Evolutionary conservation across 2,329 filamentous ascomycete species (phyloP), one percentile per base, ranked within the genome.

Genomic region (Westerdykella aurantiaca): DNA sequence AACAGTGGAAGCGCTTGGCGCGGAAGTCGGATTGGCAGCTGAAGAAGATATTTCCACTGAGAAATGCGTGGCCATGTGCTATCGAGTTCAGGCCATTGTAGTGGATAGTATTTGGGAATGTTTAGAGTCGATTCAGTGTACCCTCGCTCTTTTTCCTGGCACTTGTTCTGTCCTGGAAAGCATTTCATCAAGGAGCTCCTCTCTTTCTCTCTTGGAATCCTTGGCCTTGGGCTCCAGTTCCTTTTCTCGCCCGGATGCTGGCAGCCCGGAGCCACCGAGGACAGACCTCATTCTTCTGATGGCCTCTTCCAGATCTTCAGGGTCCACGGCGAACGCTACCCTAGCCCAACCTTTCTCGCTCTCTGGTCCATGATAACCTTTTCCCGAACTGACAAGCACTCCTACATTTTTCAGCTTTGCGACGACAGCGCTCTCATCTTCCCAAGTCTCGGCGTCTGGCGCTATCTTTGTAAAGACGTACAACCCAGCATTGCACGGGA

Each of bases 1-100:
- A 31, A 1, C 42, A 69, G 34, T 69, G 66, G 66, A 38, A 33
- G 16, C n/a, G 23, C 2, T 43, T 70, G 23, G 65, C 60, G 1
- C 37, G 44, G 6, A n/a, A 37, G 4, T 39, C 59, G 6, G 67
- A 62, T 0, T 69, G 67, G 67, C 38, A 38, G 3, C 6, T 69
- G 2, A 37, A 16, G 6, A 47, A 37, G 16, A 46, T 60, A 7
- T 43, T 38, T 21, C 31, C 40, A 6, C 39, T 60, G 22, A 35
- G 56, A 13, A 56, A 56, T 40, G 52, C 50, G 4, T 61, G 58
- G 58, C 38, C 43, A 9, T 43, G 39, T 18, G 55, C 57, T 4
- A 55, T 60, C 41, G 56, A 57, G 14, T 44, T 57, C 22, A 37
- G 39, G 4, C 53, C 41, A 5, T 34, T 38, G 3, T 39, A 35